Conservation (phyloP, 352 stramenopile genomes). For the Saprolegnia diclina region DNA sequence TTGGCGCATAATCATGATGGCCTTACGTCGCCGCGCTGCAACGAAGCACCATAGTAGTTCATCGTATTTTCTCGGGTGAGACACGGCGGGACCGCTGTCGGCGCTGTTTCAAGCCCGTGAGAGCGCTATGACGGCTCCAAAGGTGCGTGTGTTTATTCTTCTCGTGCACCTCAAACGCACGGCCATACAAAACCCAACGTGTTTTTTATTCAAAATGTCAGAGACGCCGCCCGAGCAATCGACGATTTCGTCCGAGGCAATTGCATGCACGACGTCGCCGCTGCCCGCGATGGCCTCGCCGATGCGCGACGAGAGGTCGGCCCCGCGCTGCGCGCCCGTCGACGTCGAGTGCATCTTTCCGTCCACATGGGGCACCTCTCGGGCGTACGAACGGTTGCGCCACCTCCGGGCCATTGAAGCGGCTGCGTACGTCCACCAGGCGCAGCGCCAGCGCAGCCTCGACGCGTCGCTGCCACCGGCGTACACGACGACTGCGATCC, state of each 20-base stretch:
- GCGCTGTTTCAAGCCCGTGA: too few relatives aligned
- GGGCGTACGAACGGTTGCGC: constrained; percentile 18
- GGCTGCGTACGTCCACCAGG: constrained; percentile 6
- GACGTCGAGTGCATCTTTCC: constrained; percentile 25
- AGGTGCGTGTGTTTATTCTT: neutral
- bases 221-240: neutral
- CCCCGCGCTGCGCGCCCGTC: constrained; percentile 12
- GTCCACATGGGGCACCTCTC: constrained; percentile 21
- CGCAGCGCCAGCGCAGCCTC: neutral
- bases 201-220: constrained; percentile 4
- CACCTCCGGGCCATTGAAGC: constrained; percentile 25
- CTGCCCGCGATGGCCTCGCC: neutral
- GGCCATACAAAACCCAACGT: neutral
- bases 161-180: neutral
- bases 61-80: too few relatives aligned
- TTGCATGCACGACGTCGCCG: neutral
- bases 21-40: too few relatives aligned
- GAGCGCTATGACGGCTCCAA: too few relatives aligned
- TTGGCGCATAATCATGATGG: too few relatives aligned
- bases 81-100: too few relatives aligned
- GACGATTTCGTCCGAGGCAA: neutral
- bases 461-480: neutral
- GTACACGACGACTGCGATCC: neutral
- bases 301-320: neutral
- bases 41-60: too few relatives aligned